Base-by-base conservation (phyloP, 352 stramenopile species). In the Globisporangium acanthophoron region DNA sequence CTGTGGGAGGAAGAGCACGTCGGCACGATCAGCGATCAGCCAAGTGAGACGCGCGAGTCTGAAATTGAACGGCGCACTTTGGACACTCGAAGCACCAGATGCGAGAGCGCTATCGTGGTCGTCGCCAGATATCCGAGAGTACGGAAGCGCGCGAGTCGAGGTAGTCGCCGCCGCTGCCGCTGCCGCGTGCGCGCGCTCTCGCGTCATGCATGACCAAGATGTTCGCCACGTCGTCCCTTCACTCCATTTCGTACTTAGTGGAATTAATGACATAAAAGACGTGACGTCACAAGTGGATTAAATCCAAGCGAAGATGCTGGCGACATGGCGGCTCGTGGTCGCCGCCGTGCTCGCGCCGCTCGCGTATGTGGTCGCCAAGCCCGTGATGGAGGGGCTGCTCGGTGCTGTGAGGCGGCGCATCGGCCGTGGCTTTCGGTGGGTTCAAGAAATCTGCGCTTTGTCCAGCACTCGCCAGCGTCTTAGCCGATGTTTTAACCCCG, bases 341-440 rank as follows among this genome's bases (percentile, higher is more conserved):
- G 73, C 76, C 63, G 65, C 65, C 43, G 57, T 87, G 52, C 56
- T 68, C 40, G 66, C 64, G 11, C 29, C 78, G 18, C 76, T 57
- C 41, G 73, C 78, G n/a, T 87, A 86, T 56, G 62, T 89, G 29
- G 54, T 87, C 56, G 71, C 78, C 18, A 69, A 73, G 46, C 77
- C 73, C 4, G 61, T 77, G 15, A 69, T 87, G 45, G 71, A 85
- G 53, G 47, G 72, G 29, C 53, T 92, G 35, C 67, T 92, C 31
- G 63, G 71, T 39, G 58, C 69, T 7, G 67, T 90, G 31, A 77
- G 75, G 44, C 64, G 68, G 3, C 78, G 81, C 37, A 57, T 87
- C 33, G 77, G 76, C 72, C 87, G 89, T 53, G 75, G 72, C 54
- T 84, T 81, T 61, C 77, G 67, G 69, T 86, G 49, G 56, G 71